Conservation (phyloP, 225 moss, liverwort and hornwort genomes). For the Bryum argenteum region DNA sequence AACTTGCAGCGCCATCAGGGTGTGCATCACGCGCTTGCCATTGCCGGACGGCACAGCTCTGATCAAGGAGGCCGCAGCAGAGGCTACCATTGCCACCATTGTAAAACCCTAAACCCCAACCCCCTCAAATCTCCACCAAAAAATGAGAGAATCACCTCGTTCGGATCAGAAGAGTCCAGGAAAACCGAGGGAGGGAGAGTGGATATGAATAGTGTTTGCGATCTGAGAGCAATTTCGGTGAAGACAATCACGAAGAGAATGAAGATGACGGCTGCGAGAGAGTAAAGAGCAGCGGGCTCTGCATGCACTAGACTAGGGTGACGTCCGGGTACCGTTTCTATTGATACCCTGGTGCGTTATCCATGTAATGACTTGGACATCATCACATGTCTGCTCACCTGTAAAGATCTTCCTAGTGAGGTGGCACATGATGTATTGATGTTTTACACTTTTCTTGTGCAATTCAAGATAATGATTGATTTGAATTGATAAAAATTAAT, state of each 20-base stretch:
- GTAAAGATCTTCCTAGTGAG: too few relatives aligned
- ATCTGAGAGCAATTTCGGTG: background rate
- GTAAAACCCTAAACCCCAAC: conserved; percentile 29
- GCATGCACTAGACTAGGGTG: conserved; percentile 19
- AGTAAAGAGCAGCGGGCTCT: background rate
- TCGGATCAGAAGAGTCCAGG: background rate
- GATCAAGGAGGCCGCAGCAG: conserved; percentile 34
- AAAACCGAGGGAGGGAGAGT: rapidly evolving
- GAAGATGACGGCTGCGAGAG: conserved; percentile 3
- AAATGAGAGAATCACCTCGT: background rate
- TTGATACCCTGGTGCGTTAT: background rate
- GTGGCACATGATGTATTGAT: too few relatives aligned
- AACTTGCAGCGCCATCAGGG: conserved; percentile 47
- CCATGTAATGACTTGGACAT: too few relatives aligned
- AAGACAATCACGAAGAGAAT: background rate
- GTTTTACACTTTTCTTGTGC: too few relatives aligned
- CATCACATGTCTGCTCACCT: too few relatives aligned
- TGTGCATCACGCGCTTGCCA: conserved; percentile 42
- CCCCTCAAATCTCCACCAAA: conserved; percentile 4
- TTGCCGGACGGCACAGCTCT: conserved; percentile 25
- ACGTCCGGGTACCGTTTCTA: background rate
- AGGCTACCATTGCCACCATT: conserved; percentile 47
- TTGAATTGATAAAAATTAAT: too few relatives aligned
- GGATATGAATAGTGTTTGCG: background rate
- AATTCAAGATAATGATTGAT: too few relatives aligned